A percentile compares a stretch with the other conserved stretches of the same genome.
These are phyloP conservation scores for Oehlia diaphana DNA, from an alignment of 192 early-diverging fungal genomes.

Conservation along the genomic window DNA sequence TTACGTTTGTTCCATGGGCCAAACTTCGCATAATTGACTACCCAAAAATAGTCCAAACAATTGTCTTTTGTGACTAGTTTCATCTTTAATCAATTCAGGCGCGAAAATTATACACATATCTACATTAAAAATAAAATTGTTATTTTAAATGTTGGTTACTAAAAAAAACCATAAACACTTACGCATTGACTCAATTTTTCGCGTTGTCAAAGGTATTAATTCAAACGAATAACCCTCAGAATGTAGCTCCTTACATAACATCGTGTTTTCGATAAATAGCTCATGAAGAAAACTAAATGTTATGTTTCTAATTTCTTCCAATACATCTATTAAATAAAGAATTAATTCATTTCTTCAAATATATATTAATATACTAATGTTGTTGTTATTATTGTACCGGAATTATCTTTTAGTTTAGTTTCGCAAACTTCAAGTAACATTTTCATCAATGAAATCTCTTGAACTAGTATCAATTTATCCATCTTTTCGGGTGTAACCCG, in stretches of 20 bases:
- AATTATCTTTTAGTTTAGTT: slow-evolving; percentile 5
- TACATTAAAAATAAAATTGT: not conserved
- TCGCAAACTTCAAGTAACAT: slow-evolving; percentile 52
- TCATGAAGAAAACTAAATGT: slow-evolving; percentile 61
- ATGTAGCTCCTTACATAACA: slow-evolving; percentile 57
- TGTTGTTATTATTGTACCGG: not conserved
- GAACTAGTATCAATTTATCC: slow-evolving; percentile 51
- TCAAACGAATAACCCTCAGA: slow-evolving; percentile 60
- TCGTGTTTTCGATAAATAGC: slow-evolving; percentile 58
- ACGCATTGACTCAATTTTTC: slow-evolving; percentile 64
- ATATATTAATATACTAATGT: not conserved
- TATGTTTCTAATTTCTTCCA: slow-evolving; percentile 33
- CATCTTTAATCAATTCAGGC: slow-evolving; percentile 2
- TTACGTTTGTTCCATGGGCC: slow-evolving; percentile 26
- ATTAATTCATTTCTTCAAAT: not conserved
- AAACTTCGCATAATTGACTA: slow-evolving; percentile 11
- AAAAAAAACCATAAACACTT: not conserved
- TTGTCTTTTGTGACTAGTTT: slow-evolving; percentile 13
- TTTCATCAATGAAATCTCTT: slow-evolving; percentile 57
- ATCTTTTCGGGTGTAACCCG: slow-evolving; percentile 42
- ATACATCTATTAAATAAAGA: not conserved
- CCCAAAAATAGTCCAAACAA: slow-evolving; percentile 14
- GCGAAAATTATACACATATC: slow-evolving; percentile 5
- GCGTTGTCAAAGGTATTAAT: slow-evolving; percentile 55
- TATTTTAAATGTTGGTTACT: not conserved